Conservation (phyloP, 305 asterid species). For the Fraxinus albicans region DNA sequence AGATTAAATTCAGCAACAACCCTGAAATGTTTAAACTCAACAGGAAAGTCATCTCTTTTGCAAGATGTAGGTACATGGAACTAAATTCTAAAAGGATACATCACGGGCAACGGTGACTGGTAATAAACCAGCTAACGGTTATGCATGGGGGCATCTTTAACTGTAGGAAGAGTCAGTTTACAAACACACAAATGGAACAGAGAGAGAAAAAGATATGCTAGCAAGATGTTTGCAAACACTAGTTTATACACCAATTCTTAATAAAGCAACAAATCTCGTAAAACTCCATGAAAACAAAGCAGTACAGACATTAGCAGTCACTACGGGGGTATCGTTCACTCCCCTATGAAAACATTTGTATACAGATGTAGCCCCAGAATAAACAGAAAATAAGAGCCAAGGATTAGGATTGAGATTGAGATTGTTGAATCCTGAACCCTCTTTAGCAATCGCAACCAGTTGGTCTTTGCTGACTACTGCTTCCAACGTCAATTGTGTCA, state of each 20-base stretch:
- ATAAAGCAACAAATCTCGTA: neutral
- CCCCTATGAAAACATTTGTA: constrained; percentile 17
- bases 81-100: neutral
- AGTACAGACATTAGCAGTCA: constrained; percentile 2
- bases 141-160: neutral
- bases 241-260: neutral
- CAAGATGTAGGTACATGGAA: neutral
- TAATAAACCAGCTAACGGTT: neutral
- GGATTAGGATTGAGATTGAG: neutral
- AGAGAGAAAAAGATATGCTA: constrained; percentile 3
- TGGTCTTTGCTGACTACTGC: constrained; percentile 69
- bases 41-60: neutral
- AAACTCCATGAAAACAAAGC: neutral
- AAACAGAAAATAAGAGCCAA: constrained; percentile 5
- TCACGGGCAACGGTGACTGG: neutral
- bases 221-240: neutral
- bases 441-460: constrained; percentile 72
- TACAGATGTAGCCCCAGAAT: constrained; percentile 20
- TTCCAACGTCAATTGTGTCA: constrained; percentile 82
- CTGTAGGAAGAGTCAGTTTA: neutral
- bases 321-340: neutral
- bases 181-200: neutral
- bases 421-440: neutral
- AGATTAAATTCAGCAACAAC: neutral
- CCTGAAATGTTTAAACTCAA: neutral